A percentile compares a stretch with the other conserved stretches of the same genome.
phyloP scores from a whole-genome alignment of 441 rosid species.

The Omphalea diandra region DNA sequence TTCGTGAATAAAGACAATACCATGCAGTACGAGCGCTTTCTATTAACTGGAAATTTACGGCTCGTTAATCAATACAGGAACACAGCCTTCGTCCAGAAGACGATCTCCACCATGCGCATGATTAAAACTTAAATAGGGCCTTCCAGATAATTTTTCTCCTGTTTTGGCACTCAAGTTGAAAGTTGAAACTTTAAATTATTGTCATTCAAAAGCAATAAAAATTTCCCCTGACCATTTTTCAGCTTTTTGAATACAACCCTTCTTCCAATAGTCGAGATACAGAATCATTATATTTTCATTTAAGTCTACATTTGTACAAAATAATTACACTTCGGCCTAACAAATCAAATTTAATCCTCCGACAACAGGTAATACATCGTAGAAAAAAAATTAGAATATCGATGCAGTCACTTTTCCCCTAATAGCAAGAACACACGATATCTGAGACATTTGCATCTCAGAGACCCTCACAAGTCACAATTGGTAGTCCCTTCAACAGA shows the following conservation, averaged over 20 bases:
- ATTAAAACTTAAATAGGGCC: too few species aligned
- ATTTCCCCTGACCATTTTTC: neutral
- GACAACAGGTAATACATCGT: neutral
- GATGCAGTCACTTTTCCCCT: neutral
- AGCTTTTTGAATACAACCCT: neutral
- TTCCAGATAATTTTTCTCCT: too few species aligned
- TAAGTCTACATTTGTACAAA: slow-evolving; percentile 11
- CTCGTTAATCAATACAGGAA: too few species aligned
- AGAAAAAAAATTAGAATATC: neutral
- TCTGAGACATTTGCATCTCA: neutral
- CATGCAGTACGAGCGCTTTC: too few species aligned
- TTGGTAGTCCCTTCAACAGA: slow-evolving; percentile 15
- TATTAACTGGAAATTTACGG: too few species aligned
- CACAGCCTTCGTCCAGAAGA: too few species aligned
- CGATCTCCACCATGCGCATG: too few species aligned
- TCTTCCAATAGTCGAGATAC: neutral
- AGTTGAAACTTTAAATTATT: neutral
- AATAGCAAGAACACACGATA: neutral
- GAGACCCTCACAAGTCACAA: neutral
- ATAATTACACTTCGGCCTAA: neutral
- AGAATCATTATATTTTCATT: neutral
- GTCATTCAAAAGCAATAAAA: neutral
- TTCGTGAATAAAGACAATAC: neutral
- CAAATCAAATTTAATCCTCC: neutral
- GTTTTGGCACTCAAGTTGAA: neutral